Evolutionary conservation across 768 basidiomycete species (phyloP).

Genomic region (Phanerochaete carnosa): DNA sequence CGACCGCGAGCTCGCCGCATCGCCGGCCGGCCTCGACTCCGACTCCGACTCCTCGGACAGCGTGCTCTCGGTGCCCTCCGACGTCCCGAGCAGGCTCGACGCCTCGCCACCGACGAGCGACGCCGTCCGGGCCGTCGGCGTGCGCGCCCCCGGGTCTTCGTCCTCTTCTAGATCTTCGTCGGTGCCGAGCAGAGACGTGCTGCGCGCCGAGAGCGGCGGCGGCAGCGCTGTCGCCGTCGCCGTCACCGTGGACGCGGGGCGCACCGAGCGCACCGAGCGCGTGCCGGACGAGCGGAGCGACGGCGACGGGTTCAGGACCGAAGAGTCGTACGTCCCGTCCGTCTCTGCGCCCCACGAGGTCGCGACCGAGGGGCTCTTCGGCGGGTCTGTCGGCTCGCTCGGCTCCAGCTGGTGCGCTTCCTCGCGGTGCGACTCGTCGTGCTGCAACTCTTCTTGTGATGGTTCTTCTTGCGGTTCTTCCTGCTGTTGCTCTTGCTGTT

Average conservation of each 20-base stretch:
- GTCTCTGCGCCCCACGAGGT: constrained; percentile 10
- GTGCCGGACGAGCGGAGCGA: constrained; percentile 1
- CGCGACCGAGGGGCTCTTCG: constrained; percentile 4
- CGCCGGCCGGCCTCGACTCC: not conserved
- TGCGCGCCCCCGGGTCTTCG: not conserved
- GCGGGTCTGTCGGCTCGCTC: not conserved
- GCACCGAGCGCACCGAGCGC: not conserved
- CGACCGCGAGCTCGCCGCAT: not conserved
- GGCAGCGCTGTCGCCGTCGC: not conserved
- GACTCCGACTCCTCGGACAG: not conserved
- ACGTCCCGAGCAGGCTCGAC: not conserved
- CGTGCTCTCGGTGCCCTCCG: not conserved
- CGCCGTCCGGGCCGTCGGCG: not conserved
- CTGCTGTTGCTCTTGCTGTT: not conserved
- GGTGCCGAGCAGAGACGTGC: not conserved
- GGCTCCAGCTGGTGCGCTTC: too few relatives aligned
- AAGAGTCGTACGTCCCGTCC: constrained; percentile 10
- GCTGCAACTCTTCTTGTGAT: too few relatives aligned
- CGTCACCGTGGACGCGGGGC: not conserved
- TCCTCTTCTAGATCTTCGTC: not conserved
- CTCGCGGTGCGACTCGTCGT: not conserved
- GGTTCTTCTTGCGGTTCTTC: not conserved
- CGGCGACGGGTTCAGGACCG: constrained; percentile 7
- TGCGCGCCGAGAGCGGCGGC: not conserved
- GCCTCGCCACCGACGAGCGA: not conserved